Evolutionary conservation across 441 rosid species (phyloP), one percentile per base, ranked within the genome.

Genomic region (Populus trichocarpa): DNA sequence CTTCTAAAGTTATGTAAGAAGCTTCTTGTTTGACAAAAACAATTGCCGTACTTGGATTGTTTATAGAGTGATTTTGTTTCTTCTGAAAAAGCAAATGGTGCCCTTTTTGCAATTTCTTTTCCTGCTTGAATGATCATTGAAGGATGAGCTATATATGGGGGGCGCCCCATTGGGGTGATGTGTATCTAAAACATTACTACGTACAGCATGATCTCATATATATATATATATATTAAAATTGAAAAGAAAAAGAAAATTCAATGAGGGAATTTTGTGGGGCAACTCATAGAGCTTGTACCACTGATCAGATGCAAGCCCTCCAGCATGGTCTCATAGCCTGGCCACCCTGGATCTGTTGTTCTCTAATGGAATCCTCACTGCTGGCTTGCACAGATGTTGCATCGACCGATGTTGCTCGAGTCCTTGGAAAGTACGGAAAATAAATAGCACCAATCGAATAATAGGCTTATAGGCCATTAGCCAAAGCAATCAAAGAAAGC

Each of bases 61-160:
- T 83, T 73, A 82, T 78, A 23, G 23, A 73, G 32, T 70, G 68
- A 7, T 38, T 77, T 78, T 68, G 72, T 78, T 82, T 65, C 42
- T 78, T n/a, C 57, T n/a, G 66, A 18, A 75, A 83, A 77, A 74
- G 68, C 14, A 14, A 70, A 74, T n/a, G 69, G 18, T 67, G 59
- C 8, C 65, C 75, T 53, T 57, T 46, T 35, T 35, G 36, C 36
- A 35, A 3, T 5, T 35, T 35, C 36, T 35, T 46, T 46, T 46
- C 57, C 18, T 7, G 8, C 36, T 35, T 35, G 36, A 35, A 35
- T 35, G 36, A 35, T 35, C 8, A 35, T 35, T 35, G 36, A 35
- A 35, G 36, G 36, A 6, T 35, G 36, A 35, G n/a, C n/a, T n/a
- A n/a, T n/a, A n/a, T n/a, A n/a, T n/a, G n/a, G n/a, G n/a, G n/a